These are phyloP conservation scores for Metschnikowia lochheadii DNA, from an alignment of 805 yeast species.

Conservation along the genomic window DNA sequence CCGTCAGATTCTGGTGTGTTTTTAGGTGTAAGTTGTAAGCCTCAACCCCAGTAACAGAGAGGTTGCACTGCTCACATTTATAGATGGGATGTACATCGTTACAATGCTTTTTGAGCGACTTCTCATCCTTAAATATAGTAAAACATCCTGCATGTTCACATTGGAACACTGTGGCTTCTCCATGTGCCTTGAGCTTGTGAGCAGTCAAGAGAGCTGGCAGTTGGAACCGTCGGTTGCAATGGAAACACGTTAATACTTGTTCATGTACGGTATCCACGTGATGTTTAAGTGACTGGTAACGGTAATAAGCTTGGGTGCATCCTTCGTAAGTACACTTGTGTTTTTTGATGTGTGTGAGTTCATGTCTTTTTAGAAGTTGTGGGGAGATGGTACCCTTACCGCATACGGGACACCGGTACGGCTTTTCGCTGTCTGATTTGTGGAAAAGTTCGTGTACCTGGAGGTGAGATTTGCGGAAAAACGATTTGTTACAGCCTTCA, in stretches of 20 bases:
- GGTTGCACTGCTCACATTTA: constrained; percentile 61
- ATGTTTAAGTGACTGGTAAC: constrained; percentile 69
- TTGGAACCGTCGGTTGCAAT: constrained; percentile 61
- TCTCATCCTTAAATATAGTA: constrained; percentile 62
- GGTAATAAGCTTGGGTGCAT: constrained; percentile 67
- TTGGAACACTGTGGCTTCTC: constrained; percentile 48
- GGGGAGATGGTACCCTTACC: constrained; percentile 74
- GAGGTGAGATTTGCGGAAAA: constrained; percentile 74
- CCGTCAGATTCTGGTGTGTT: constrained; percentile 44
- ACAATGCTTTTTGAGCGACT: constrained; percentile 66
- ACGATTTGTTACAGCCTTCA: constrained; percentile 56
- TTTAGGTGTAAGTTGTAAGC: constrained; percentile 73
- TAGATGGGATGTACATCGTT: constrained; percentile 70
- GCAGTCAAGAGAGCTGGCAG: constrained; percentile 62
- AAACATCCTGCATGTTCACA: constrained; percentile 64
- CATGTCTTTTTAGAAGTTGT: constrained; percentile 84
- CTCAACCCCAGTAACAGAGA: constrained; percentile 65
- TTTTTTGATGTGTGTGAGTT: constrained; percentile 61
- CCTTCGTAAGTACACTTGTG: constrained; percentile 50
- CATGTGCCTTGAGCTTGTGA: constrained; percentile 67
- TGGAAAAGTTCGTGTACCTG: constrained; percentile 74
- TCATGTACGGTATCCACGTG: constrained; percentile 66
- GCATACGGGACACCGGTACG: constrained; percentile 69
- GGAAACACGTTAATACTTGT: constrained; percentile 49
- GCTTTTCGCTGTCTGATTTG: constrained; percentile 48